Evolutionary conservation across 768 basidiomycete species (phyloP).

Genomic region (Tylopilus vinaceipallidus): DNA sequence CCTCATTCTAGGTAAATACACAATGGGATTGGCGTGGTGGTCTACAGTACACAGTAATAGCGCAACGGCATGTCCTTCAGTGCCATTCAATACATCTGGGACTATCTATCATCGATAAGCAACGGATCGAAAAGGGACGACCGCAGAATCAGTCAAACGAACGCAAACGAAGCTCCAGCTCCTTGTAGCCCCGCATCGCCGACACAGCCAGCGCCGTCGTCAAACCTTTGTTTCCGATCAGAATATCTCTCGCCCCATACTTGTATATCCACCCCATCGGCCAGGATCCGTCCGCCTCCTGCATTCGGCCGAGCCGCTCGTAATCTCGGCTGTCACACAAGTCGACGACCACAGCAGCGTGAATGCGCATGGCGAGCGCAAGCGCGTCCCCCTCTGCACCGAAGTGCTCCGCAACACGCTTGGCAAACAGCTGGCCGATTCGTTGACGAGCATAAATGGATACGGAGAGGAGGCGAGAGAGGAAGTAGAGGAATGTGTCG

Average conservation of each 20-base stretch:
- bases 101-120: neutral
- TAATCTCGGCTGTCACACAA: constrained; percentile 15
- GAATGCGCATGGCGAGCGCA: constrained; percentile 19
- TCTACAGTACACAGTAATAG: too few relatives aligned
- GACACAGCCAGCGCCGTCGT: constrained; percentile 23
- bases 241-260: neutral
- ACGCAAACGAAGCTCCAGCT: constrained; percentile 10
- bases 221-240: constrained; percentile 19
- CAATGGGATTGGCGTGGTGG: too few relatives aligned
- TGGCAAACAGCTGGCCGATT: constrained; percentile 13
- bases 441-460: constrained; percentile 16
- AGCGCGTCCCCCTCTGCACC: constrained; percentile 19
- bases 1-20: too few relatives aligned
- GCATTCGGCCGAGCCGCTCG: constrained; percentile 17
- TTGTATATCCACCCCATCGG: constrained; percentile 22
- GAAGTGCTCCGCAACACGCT: constrained; percentile 16
- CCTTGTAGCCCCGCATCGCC: constrained; percentile 13
- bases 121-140: neutral
- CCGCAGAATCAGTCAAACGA: constrained; percentile 16
- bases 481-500: constrained; percentile 21
- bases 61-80: too few relatives aligned
- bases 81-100: too few relatives aligned
- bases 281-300: constrained; percentile 22
- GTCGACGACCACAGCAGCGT: constrained; percentile 9
- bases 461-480: constrained; percentile 19